A percentile compares a stretch with the other conserved stretches of the same genome.
Conservation (phyloP, 1,139 yeast species). For the Pichia sp. region DNA sequence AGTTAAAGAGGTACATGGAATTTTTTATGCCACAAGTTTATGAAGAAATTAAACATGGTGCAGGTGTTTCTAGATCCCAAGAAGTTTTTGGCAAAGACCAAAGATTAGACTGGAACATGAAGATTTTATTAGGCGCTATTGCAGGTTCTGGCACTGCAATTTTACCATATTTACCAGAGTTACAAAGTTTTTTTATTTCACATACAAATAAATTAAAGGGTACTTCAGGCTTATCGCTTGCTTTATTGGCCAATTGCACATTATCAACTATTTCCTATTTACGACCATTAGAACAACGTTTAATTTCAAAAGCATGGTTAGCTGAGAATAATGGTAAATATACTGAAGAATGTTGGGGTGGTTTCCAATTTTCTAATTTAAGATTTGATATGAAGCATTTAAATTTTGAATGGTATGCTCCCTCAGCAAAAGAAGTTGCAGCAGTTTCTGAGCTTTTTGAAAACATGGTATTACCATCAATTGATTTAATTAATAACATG, state of each 20-base stretch:
- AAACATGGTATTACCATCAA: conserved; percentile 39
- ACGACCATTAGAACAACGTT: conserved; percentile 47
- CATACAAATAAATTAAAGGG: conserved; percentile 61
- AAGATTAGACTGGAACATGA: conserved; percentile 64
- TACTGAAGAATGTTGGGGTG: conserved; percentile 67
- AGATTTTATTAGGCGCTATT: conserved; percentile 63
- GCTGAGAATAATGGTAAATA: conserved; percentile 28
- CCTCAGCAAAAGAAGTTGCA: conserved; percentile 48
- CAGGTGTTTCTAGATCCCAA: conserved; percentile 66
- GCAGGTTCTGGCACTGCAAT: conserved; percentile 59
- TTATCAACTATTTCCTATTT: conserved; percentile 60
- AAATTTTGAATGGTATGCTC: conserved; percentile 70
- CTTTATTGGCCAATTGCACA: conserved; percentile 43
- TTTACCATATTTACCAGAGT: conserved; percentile 39
- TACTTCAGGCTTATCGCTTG: conserved; percentile 35
- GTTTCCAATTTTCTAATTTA: conserved; percentile 48
- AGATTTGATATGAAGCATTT: conserved; percentile 40
- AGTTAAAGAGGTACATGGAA: conserved; percentile 42
- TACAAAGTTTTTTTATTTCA: conserved; percentile 45
- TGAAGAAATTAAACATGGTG: conserved; percentile 73
- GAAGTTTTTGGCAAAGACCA: conserved; percentile 70
- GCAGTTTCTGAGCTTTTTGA: conserved; percentile 60
- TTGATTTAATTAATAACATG: conserved; percentile 33
- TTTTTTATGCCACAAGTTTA: conserved; percentile 47
- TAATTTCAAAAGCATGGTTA: conserved; percentile 40